phyloP scores from a whole-genome alignment of 495 filamentous ascomycete species.

The Penicillium paradoxum region DNA sequence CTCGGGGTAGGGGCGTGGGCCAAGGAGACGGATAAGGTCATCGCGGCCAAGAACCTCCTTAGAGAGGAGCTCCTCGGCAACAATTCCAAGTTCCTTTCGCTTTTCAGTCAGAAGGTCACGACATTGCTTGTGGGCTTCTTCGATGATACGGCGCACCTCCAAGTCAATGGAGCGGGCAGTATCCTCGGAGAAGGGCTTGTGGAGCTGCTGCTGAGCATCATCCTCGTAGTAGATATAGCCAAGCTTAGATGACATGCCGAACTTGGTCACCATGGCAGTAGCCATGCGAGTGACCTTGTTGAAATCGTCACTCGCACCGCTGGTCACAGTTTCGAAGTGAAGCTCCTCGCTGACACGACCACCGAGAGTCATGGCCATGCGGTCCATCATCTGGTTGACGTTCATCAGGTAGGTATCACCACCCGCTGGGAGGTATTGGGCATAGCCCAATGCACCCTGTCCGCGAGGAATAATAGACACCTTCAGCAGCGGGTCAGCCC shows the following conservation, averaged over 20 bases:
- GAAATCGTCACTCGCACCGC: conserved; percentile 93
- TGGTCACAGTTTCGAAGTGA: conserved; percentile 93
- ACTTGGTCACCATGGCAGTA: conserved; percentile 94
- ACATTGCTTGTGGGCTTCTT: conserved; percentile 88
- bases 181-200: conserved; percentile 93
- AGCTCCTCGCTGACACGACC: conserved; percentile 92
- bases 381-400: conserved; percentile 93
- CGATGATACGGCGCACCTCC: conserved; percentile 85
- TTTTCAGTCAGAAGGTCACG: conserved; percentile 73
- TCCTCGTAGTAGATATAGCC: conserved; percentile 88
- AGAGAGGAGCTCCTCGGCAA: conserved; percentile 85
- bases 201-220: conserved; percentile 67
- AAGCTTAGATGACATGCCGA: conserved; percentile 93
- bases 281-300: conserved; percentile 97
- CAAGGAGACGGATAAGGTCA: conserved; percentile 84
- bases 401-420: conserved; percentile 90
- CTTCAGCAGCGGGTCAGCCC: conserved; percentile 94
- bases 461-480: conserved; percentile 97
- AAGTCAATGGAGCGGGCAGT: conserved; percentile 86
- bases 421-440: conserved; percentile 85
- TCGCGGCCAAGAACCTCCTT: conserved; percentile 91
- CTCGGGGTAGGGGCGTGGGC: conserved; percentile 75
- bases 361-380: conserved; percentile 98
- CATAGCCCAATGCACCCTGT: conserved; percentile 88
- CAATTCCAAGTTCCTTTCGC: conserved; percentile 80